Base-by-base conservation (phyloP, 1,284 basidiomycete genomes). In the Fereydounia khargensis region DNA sequence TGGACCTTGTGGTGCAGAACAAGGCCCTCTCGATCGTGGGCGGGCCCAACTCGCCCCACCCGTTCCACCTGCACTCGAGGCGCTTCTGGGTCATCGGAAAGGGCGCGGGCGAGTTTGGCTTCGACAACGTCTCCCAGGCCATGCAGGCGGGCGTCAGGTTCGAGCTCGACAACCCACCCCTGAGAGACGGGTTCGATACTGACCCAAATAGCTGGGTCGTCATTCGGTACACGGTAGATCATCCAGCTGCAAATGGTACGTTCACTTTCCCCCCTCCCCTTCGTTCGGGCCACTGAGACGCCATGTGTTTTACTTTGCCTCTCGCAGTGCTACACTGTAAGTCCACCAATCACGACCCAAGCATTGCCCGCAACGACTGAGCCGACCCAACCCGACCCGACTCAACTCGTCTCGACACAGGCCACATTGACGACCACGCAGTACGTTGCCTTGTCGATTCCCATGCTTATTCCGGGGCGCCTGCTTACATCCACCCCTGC, bases 381-480 rank as follows among this genome's bases (percentile, higher is more conserved):
- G n/a, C n/a, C n/a, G n/a, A n/a, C n/a, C n/a, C n/a, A n/a, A n/a
- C n/a, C n/a, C n/a, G n/a, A n/a, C n/a, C n/a, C n/a, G n/a, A n/a
- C n/a, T n/a, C n/a, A n/a, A n/a, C n/a, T n/a, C n/a, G n/a, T n/a
- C n/a, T n/a, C n/a, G n/a, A n/a, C n/a, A n/a, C n/a, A n/a, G n/a
- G n/a, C n/a, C 61, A 64, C 36, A 64, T 64, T 13, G 56, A 60
- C 32, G 56, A 64, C 34, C 61, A 64, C 28, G n/a, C n/a, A n/a
- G n/a, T n/a, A n/a, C n/a, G n/a, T n/a, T n/a, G n/a, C n/a, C n/a
- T n/a, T n/a, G n/a, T n/a, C n/a, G n/a, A n/a, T n/a, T n/a, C n/a
- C n/a, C n/a, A n/a, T n/a, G n/a, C n/a, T n/a, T n/a, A n/a, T n/a
- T n/a, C n/a, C n/a, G n/a, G n/a, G n/a, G n/a, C n/a, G n/a, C n/a